Conservation (phyloP, 176 grass and related monocot genomes). For the Chrysopogon serrulatus region DNA sequence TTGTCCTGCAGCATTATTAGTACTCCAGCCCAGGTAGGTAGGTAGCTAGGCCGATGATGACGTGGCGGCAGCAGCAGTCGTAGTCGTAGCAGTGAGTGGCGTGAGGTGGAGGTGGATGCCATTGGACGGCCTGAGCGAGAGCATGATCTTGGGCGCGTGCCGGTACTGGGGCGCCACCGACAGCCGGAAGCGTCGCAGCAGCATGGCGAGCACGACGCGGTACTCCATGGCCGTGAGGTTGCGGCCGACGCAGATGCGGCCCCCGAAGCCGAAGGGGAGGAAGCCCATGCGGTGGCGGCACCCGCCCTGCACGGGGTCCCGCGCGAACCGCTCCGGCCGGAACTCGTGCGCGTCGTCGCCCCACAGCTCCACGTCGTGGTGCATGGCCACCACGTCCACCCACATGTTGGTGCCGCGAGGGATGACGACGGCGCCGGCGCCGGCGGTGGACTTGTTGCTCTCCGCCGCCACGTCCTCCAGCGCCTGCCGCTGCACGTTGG, state of each 20-base stretch:
- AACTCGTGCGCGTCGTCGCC: slow-evolving; percentile 56
- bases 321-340: slow-evolving; percentile 54
- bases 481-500: slow-evolving; percentile 80
- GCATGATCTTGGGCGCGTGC: slow-evolving; percentile 61
- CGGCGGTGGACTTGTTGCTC: no score
- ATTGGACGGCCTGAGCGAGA: slow-evolving; percentile 59
- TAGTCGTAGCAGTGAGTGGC: background rate
- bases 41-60: background rate
- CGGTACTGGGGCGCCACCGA: slow-evolving; percentile 52
- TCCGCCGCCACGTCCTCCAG: slow-evolving; percentile 34
- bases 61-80: background rate
- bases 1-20: slow-evolving; percentile 53
- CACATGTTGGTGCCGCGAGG: slow-evolving; percentile 88
- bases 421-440: slow-evolving; percentile 17
- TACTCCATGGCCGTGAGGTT: slow-evolving; percentile 76
- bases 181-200: slow-evolving; percentile 48
- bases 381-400: slow-evolving; percentile 89
- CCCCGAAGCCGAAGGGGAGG: slow-evolving; percentile 78
- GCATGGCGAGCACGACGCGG: slow-evolving; percentile 61
- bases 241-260: slow-evolving; percentile 58
- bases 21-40: no score
- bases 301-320: slow-evolving; percentile 31
- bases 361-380: slow-evolving; percentile 71
- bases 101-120: slow-evolving; percentile 66
- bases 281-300: slow-evolving; percentile 76